phyloP scores from a whole-genome alignment of 2,329 filamentous ascomycete species.

The Ceratocystis albifundus region DNA sequence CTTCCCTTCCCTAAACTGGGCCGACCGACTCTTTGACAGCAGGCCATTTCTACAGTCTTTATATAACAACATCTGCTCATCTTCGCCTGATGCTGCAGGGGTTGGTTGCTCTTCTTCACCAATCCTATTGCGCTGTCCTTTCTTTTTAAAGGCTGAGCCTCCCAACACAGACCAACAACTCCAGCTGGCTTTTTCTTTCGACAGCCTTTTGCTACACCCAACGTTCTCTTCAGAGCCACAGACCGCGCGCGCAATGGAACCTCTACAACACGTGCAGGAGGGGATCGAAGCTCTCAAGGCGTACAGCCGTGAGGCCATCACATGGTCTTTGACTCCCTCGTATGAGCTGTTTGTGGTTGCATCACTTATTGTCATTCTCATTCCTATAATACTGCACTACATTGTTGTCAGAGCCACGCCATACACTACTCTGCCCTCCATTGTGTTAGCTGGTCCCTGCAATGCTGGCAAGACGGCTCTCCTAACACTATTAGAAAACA shows the following conservation, averaged over 20 bases:
- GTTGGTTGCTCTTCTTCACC: constrained; percentile 7
- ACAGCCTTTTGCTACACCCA: background rate
- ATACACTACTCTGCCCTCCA: constrained; percentile 58
- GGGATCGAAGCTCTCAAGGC: constrained; percentile 30
- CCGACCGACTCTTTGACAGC: constrained; percentile 5
- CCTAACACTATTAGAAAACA: constrained; percentile 58
- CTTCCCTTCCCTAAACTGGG: background rate
- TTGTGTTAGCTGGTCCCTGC: constrained; percentile 71
- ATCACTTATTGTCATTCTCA: constrained; percentile 54
- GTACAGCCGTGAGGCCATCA: constrained; percentile 34
- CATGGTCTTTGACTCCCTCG: constrained; percentile 49
- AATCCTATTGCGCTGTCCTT: constrained; percentile 3
- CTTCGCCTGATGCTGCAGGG: constrained; percentile 17
- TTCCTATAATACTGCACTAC: constrained; percentile 68
- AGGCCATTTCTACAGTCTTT: constrained; percentile 9
- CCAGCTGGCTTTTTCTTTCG: background rate
- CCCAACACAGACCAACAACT: constrained; percentile 8
- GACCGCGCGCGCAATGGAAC: constrained; percentile 15
- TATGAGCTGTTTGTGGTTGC: constrained; percentile 54
- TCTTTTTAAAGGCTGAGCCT: constrained; percentile 11
- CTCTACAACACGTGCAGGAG: constrained; percentile 18
- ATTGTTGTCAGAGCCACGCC: constrained; percentile 57
- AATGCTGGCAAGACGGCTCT: constrained; percentile 81
- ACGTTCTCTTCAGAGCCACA: background rate
- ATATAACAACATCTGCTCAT: constrained; percentile 19